Base-by-base conservation (phyloP, 2,329 filamentous ascomycete genomes). In the Epichloe festucae region DNA sequence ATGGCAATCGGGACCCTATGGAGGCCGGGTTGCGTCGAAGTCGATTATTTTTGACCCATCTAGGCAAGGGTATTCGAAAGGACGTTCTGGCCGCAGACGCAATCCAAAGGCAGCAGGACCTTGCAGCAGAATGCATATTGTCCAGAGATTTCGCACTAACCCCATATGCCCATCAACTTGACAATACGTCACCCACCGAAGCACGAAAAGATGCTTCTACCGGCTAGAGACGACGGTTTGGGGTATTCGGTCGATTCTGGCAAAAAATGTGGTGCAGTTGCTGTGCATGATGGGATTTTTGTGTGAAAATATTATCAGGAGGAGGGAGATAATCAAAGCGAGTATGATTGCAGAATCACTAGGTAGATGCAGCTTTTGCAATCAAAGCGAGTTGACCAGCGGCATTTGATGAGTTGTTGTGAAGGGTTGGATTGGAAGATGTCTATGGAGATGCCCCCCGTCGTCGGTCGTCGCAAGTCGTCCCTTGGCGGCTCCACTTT, bases 101-200 rank as follows among this genome's bases (percentile, higher is more conserved):
- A 8, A n/a, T 23, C 7, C 52, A n/a, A 21, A 7, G 3, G 45
- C 36, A 6, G 36, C 50, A 47, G 19, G 31, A 49, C n/a, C 45
- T 55, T 35, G 2, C 36, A 12, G 49, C 36, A 12, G 19, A 53
- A 12, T 23, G 46, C n/a, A 48, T 54, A 34, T 38, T 48, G 4
- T 36, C 34, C 6, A 42, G 46, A 34, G 54, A 54, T 41, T 53
- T 56, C 48, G 54, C 56, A 63, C 38, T 41, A 23, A 17, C 17
- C 4, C 35, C 23, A 48, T 5, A 8, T 31, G 14, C 11, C 14
- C 8, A 5, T 10, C n/a, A 5, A 19, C 3, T 14, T 19, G 31
- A 40, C 12, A 19, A 14, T 2, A 15, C 11, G 57, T n/a, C 12
- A 17, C 14, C 15, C 19, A 5, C 66, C 43, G 39, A 64, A 55